Evolutionary conservation across 306 rosid genomes (phyloP).

Genomic region (Quercus agrifolia): DNA sequence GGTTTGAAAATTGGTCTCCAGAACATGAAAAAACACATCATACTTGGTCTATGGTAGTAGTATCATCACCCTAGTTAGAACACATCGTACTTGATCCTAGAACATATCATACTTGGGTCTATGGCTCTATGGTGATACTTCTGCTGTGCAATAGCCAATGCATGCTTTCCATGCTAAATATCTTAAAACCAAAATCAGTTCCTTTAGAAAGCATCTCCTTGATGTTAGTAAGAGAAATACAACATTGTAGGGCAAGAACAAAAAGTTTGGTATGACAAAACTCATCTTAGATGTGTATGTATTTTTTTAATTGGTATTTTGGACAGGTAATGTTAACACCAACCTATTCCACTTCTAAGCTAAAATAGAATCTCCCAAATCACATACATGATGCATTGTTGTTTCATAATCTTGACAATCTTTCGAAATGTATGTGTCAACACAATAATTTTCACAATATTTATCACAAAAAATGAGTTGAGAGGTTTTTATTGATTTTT

Average conservation of each 20-base stretch:
- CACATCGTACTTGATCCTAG: too few species aligned
- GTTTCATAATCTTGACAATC: too few species aligned
- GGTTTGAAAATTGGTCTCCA: too few species aligned
- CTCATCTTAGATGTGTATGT: too few species aligned
- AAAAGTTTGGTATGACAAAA: too few species aligned
- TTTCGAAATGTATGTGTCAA: too few species aligned
- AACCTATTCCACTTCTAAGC: background rate
- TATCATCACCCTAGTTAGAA: too few species aligned
- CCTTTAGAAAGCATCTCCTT: background rate
- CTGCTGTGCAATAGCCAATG: slow-evolving; percentile 96
- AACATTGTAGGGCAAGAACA: background rate
- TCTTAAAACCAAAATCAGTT: slow-evolving; percentile 37
- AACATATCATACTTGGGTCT: slow-evolving; percentile 10
- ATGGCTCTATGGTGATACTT: slow-evolving; percentile 51
- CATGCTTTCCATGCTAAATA: slow-evolving; percentile 78
- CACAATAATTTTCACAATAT: too few species aligned
- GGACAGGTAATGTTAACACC: background rate
- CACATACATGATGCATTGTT: background rate
- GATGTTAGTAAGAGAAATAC: background rate
- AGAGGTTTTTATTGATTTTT: too few species aligned
- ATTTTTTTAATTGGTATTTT: background rate
- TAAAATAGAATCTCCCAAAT: background rate
- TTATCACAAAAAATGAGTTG: too few species aligned
- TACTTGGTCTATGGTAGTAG: too few species aligned
- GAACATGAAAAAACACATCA: too few species aligned